phyloP scores from a whole-genome alignment of 2,329 filamentous ascomycete genomes.

The Aspergillus vadensis region DNA sequence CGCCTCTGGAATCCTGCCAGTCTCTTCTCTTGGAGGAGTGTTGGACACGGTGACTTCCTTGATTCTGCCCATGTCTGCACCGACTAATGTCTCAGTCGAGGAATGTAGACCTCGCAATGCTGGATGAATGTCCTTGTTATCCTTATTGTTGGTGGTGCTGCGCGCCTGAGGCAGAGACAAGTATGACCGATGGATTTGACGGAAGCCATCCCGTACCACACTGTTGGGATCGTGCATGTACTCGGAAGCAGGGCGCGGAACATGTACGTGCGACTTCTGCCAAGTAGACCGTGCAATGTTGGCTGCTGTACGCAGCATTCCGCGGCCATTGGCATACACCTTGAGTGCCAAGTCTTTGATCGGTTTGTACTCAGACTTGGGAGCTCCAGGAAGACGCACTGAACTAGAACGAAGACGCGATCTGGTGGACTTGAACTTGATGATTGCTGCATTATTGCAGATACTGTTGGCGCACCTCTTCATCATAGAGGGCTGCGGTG shows the following conservation, averaged over 20 bases:
- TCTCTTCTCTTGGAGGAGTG: neutral
- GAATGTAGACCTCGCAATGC: neutral
- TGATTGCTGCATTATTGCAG: neutral
- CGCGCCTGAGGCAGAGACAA: neutral
- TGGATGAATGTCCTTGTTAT: neutral
- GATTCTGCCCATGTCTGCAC: neutral
- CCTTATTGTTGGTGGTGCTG: too few relatives aligned
- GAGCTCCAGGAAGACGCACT: neutral
- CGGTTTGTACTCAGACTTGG: neutral
- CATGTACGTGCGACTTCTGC: neutral
- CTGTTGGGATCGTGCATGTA: neutral
- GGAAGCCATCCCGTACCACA: neutral
- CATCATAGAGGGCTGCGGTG: neutral
- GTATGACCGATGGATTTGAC: neutral
- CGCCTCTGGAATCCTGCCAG: conserved; percentile 2
- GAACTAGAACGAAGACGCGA: neutral
- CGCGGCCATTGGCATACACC: neutral
- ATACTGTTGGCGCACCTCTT: neutral
- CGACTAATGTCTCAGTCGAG: conserved; percentile 6
- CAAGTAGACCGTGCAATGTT: neutral
- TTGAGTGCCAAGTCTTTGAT: neutral
- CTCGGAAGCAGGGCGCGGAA: neutral
- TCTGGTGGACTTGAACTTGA: neutral
- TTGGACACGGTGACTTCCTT: conserved; percentile 3
- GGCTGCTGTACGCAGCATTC: neutral